Conservation (phyloP, 2,329 filamentous ascomycete genomes). For the Aspergillus neotritici region DNA sequence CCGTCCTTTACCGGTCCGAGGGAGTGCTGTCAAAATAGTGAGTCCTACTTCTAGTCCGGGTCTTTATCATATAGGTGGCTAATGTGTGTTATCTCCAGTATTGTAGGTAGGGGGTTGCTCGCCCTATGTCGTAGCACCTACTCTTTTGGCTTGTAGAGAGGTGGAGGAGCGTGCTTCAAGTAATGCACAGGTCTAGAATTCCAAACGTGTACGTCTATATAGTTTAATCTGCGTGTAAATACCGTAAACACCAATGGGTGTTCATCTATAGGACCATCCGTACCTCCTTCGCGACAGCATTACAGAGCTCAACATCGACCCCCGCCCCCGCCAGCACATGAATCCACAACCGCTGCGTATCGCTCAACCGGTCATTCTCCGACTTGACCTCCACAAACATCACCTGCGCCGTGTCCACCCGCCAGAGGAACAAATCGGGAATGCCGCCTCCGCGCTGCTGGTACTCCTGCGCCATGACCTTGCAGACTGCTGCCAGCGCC, state of each 20-base stretch:
- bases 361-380: slow-evolving; percentile 86
- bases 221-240: neutral
- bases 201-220: neutral
- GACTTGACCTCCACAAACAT: slow-evolving; percentile 78
- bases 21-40: too few species aligned
- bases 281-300: slow-evolving; percentile 56
- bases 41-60: too few species aligned
- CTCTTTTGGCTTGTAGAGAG: neutral
- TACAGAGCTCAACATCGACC: slow-evolving; percentile 74
- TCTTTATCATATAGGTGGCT: too few species aligned
- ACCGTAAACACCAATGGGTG: slow-evolving; percentile 1
- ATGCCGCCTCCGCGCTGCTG: slow-evolving; percentile 77
- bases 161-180: neutral
- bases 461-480: slow-evolving; percentile 95
- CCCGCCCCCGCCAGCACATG: slow-evolving; percentile 84
- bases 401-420: slow-evolving; percentile 53
- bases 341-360: slow-evolving; percentile 95
- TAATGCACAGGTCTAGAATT: too few species aligned
- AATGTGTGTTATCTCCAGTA: too few species aligned
- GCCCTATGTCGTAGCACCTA: neutral
- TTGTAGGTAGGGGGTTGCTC: too few species aligned
- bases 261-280: slow-evolving; percentile 1
- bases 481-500: slow-evolving; percentile 77
- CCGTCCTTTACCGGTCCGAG: too few species aligned
- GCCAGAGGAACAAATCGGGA: slow-evolving; percentile 90